These are phyloP conservation scores for Pseudozyma pruni DNA, from an alignment of 1,284 basidiomycete genomes.

Conservation along the genomic window DNA sequence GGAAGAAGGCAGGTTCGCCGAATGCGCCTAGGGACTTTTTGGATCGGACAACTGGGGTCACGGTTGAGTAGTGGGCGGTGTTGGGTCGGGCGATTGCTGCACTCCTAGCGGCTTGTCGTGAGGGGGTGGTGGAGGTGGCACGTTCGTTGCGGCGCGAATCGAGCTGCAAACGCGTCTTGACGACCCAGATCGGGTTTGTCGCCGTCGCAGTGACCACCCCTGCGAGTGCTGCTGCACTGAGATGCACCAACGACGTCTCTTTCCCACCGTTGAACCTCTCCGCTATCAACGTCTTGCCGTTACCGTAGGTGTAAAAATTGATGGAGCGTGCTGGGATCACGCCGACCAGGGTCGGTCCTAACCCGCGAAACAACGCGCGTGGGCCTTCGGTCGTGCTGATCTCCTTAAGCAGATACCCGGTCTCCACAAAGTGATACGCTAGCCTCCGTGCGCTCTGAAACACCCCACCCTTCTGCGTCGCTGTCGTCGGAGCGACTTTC, in stretches of 20 bases:
- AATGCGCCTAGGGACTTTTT: conserved; percentile 29
- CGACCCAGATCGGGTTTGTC: conserved; percentile 98
- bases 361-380: conserved; percentile 89
- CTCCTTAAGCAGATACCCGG: conserved; percentile 78
- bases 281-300: conserved; percentile 91
- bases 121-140: too few relatives aligned
- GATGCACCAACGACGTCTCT: conserved; percentile 87
- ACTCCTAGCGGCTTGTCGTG: neutral
- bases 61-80: conserved; percentile 28
- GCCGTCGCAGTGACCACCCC: conserved; percentile 83
- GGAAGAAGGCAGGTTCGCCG: conserved; percentile 53
- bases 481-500: conserved; percentile 8
- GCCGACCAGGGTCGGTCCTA: conserved; percentile 93
- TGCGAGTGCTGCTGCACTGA: conserved; percentile 84
- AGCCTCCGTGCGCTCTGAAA: conserved; percentile 72
- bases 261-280: conserved; percentile 80
- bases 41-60: conserved; percentile 2
- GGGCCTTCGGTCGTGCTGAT: conserved; percentile 81
- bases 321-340: conserved; percentile 90
- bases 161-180: conserved; percentile 93
- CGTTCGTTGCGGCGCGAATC: conserved; percentile 53
- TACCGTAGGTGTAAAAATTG: conserved; percentile 98
- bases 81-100: neutral
- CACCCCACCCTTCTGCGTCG: conserved; percentile 17
- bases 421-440: conserved; percentile 94